Evolutionary conservation across 768 basidiomycete species (phyloP), one percentile per base, ranked within the genome.

Genomic region (Auriscalpium microsporum): DNA sequence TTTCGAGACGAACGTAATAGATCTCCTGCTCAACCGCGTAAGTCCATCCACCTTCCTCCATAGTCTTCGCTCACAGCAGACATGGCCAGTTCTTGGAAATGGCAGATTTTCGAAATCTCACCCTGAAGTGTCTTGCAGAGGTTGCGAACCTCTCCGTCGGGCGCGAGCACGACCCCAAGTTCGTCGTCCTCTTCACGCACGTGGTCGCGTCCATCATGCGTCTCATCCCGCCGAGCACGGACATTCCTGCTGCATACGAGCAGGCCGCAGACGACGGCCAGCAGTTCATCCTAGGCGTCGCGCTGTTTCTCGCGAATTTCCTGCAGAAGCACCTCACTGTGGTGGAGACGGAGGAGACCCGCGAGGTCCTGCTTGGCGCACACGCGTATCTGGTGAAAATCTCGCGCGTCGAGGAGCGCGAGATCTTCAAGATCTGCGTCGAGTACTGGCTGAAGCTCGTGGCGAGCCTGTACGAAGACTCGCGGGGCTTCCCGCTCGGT

Each of bases 311-410:
- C 34, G 80, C 86, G 66, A 97, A 98, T 73, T 99, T 95, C 79
- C 82, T 98, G 11, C 88, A 90, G 34, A 87, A 84, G 60, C 96
- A 99, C 65, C 79, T 97, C 28, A 89, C 88, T 38, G 85, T 88
- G 16, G 88, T 99, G 48, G 96, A 99, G 71, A 91, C 88, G 10
- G 87, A 91, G 59, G 72, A 80, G 45, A 90, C 95, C 66, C 90
- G 90, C 50, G 93, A 95, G 63, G 87, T 99, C 0, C 77, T 99
- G 28, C 81, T 97, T 52, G 98, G 98, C 67, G 94, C 95, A 0
- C 95, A 99, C 70, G 75, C 95, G 28, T 99, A 98, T 72, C 91
- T 99, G 82, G 91, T 98, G 67, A 98, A 97, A 71, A 85, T 99
- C 38, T 94, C 92, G 0, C 93, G 94, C 63, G 96, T 99, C 37